Conservation (phyloP, 1,284 basidiomycete genomes). For the Leccinum subrobustum region DNA sequence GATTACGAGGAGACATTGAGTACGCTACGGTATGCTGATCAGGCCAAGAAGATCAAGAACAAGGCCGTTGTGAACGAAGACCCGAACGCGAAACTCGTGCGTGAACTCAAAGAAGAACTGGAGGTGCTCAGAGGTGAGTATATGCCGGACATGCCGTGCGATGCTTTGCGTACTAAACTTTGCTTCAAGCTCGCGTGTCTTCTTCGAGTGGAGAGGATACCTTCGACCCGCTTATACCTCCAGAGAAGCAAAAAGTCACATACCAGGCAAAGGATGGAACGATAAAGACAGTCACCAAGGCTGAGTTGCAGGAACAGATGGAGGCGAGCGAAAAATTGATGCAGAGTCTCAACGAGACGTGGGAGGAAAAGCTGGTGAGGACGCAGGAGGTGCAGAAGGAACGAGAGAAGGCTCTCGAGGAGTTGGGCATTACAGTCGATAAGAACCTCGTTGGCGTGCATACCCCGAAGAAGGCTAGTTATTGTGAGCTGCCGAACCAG, state of each 20-base stretch:
- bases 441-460: constrained; percentile 95
- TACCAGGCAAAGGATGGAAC: constrained; percentile 93
- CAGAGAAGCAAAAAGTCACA: constrained; percentile 93
- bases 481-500: constrained; percentile 1
- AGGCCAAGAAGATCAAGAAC: constrained; percentile 99
- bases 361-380: constrained; percentile 93
- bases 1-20: constrained; percentile 98
- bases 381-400: constrained; percentile 96
- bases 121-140: constrained; percentile 78
- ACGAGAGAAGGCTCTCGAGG: constrained; percentile 95
- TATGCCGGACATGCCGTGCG: background rate
- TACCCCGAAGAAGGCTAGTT: constrained; percentile 90
- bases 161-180: constrained; percentile 9
- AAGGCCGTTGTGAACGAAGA: constrained; percentile 99
- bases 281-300: constrained; percentile 94
- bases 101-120: constrained; percentile 97
- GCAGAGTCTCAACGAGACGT: constrained; percentile 94
- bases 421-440: constrained; percentile 96
- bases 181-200: constrained; percentile 63
- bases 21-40: constrained; percentile 95
- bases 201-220: constrained; percentile 67
- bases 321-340: constrained; percentile 97
- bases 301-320: constrained; percentile 95
- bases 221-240: constrained; percentile 88
- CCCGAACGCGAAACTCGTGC: constrained; percentile 97